These are phyloP conservation scores for Sphagnum contortum DNA, from an alignment of 225 moss, liverwort and hornwort species.

Conservation along the genomic window DNA sequence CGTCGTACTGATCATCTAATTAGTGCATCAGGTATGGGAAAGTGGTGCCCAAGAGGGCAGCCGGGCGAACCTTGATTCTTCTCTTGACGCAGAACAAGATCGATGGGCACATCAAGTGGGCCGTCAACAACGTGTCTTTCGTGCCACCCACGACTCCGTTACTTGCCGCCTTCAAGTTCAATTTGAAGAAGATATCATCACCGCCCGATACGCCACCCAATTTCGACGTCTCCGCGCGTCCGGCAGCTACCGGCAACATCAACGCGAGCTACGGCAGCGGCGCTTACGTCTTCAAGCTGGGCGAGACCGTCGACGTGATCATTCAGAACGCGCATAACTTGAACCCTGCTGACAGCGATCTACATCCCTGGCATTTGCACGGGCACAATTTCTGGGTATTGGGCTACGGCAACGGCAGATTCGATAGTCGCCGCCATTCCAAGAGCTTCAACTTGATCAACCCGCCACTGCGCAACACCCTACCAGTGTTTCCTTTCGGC, in stretches of 20 bases:
- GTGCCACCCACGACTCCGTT: slow-evolving; percentile 16
- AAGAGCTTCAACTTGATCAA: slow-evolving; percentile 19
- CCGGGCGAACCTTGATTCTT: slow-evolving; percentile 12
- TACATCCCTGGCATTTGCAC: slow-evolving; percentile 34
- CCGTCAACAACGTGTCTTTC: slow-evolving; percentile 30
- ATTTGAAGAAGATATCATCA: slow-evolving; percentile 12
- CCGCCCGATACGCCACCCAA: slow-evolving; percentile 6
- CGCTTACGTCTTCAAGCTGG: slow-evolving; percentile 15
- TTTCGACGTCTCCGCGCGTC: slow-evolving; percentile 8
- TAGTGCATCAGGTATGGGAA: neutral
- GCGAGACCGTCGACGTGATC: slow-evolving; percentile 20
- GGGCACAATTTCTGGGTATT: slow-evolving; percentile 36
- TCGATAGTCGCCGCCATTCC: slow-evolving; percentile 3
- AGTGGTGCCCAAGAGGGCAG: neutral
- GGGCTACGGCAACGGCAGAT: slow-evolving; percentile 20
- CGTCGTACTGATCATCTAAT: no score
- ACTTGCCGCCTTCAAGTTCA: slow-evolving; percentile 27
- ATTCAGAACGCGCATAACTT: slow-evolving; percentile 26
- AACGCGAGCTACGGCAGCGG: slow-evolving; percentile 16
- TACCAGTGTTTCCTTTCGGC: slow-evolving; percentile 20
- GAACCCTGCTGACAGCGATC: slow-evolving; percentile 11
- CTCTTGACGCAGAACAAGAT: slow-evolving; percentile 26
- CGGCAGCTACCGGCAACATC: neutral
- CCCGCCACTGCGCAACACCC: slow-evolving; percentile 25
- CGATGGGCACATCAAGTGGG: slow-evolving; percentile 26